A percentile compares a stretch with the other conserved stretches of the same genome.
Evolutionary conservation across 2,329 filamentous ascomycete genomes (phyloP).

Genomic region (Colletotrichum sp.): DNA sequence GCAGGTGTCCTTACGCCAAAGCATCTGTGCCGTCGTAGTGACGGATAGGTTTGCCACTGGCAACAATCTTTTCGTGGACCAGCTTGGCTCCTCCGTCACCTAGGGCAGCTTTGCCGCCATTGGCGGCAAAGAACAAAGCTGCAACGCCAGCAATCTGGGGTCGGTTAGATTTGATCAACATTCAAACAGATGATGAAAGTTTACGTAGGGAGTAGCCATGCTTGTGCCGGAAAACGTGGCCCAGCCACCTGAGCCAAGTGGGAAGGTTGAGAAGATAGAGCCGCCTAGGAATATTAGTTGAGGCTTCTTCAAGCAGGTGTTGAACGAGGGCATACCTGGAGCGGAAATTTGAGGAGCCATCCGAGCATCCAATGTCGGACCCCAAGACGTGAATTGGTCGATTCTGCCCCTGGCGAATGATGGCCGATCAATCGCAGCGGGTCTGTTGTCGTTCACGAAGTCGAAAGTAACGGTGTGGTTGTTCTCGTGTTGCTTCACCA

Average conservation of each 20-base stretch:
- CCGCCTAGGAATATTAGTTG: not conserved
- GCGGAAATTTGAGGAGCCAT: conserved; percentile 60
- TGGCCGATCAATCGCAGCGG: not conserved
- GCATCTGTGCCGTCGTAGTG: conserved; percentile 22
- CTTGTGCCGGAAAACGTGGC: conserved; percentile 42
- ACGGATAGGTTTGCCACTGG: not conserved
- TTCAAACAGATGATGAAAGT: not conserved
- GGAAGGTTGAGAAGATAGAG: conserved; percentile 1
- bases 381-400: conserved; percentile 58
- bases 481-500: not conserved
- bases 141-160: conserved; percentile 41
- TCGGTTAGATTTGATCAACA: not conserved
- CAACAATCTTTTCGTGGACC: conserved; percentile 24
- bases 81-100: conserved; percentile 25
- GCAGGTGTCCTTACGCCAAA: not conserved
- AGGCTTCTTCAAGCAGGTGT: not conserved
- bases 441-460: not conserved
- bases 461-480: not conserved
- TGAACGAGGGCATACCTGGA: conserved; percentile 40
- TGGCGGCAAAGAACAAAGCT: conserved; percentile 36
- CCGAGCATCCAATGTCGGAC: conserved; percentile 63
- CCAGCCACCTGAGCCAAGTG: conserved; percentile 8
- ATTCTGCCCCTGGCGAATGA: conserved; percentile 29
- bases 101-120: conserved; percentile 21
- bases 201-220: conserved; percentile 48